Evolutionary conservation across 2,329 filamentous ascomycete species (phyloP).

Genomic region (Penicillium sp.): DNA sequence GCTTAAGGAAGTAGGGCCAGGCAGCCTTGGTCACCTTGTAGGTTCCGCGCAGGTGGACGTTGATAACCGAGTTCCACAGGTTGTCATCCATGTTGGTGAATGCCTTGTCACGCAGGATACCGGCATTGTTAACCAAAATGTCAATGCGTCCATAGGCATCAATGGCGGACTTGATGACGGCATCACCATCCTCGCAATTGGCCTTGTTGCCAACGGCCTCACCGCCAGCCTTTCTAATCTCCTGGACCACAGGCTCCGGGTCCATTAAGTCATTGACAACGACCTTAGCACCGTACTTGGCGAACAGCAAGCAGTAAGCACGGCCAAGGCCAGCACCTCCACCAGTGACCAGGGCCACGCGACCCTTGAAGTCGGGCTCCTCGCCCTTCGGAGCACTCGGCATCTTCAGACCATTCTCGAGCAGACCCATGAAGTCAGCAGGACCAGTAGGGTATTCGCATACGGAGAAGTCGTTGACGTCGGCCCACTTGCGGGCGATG

Average conservation of each 20-base stretch:
- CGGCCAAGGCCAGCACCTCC: conserved; percentile 89
- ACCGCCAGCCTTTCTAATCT: conserved; percentile 87
- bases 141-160: conserved; percentile 92
- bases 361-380: conserved; percentile 76
- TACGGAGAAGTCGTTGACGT: conserved; percentile 81
- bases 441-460: conserved; percentile 80
- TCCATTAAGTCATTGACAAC: conserved; percentile 96
- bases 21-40: conserved; percentile 97
- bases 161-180: conserved; percentile 87
- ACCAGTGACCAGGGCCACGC: conserved; percentile 83
- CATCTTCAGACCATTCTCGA: conserved; percentile 80
- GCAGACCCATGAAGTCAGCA: conserved; percentile 81
- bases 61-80: conserved; percentile 87
- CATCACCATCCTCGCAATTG: conserved; percentile 87
- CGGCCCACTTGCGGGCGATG: conserved; percentile 83
- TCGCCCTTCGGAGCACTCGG: conserved; percentile 69
- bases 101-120: conserved; percentile 95
- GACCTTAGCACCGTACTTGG: conserved; percentile 76
- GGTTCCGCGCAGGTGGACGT: conserved; percentile 89
- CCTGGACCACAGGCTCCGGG: conserved; percentile 84
- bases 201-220: conserved; percentile 92
- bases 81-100: conserved; percentile 97
- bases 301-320: conserved; percentile 83
- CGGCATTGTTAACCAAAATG: conserved; percentile 96
- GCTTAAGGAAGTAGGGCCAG: conserved; percentile 96